Evolutionary conservation across 768 basidiomycete genomes (phyloP).

Genomic region (Heimioporus sp.): DNA sequence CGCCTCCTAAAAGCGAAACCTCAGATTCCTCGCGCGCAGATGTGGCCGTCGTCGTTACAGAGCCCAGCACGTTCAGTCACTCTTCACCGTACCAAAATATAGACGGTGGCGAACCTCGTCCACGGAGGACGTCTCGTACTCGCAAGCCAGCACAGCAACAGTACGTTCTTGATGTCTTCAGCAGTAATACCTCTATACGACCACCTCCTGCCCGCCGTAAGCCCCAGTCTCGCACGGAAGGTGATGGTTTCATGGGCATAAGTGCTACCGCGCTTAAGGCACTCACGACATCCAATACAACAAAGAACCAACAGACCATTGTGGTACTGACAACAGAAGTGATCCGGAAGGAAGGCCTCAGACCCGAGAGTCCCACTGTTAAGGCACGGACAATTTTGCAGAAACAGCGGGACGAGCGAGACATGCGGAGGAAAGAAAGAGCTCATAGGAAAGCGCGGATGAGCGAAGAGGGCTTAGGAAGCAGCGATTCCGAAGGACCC

Average conservation of each 20-base stretch:
- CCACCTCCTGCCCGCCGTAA: constrained; percentile 45
- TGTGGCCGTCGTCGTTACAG: constrained; percentile 10
- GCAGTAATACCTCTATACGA: constrained; percentile 24
- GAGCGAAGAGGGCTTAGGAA: constrained; percentile 32
- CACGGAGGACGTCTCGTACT: constrained; percentile 51
- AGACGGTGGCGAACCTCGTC: constrained; percentile 1
- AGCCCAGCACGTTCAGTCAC: background rate
- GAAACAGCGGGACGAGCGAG: constrained; percentile 64
- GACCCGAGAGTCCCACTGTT: constrained; percentile 79
- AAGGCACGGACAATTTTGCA: constrained; percentile 69
- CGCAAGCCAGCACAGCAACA: constrained; percentile 41
- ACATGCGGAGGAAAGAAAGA: constrained; percentile 50
- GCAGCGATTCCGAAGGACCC: constrained; percentile 31
- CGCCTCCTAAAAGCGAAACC: background rate
- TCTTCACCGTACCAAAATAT: constrained; percentile 16
- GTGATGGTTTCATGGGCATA: constrained; percentile 59
- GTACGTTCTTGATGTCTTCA: constrained; percentile 39
- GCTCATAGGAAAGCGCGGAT: constrained; percentile 58
- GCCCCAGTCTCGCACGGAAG: constrained; percentile 32
- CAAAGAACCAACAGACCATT: constrained; percentile 65
- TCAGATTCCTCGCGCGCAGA: background rate
- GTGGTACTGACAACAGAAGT: constrained; percentile 67
- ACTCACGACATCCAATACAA: constrained; percentile 71
- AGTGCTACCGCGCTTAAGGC: constrained; percentile 65
- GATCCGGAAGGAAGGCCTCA: constrained; percentile 60